phyloP scores from a whole-genome alignment of 1,284 basidiomycete species.

The Microbotryum violaceum region DNA sequence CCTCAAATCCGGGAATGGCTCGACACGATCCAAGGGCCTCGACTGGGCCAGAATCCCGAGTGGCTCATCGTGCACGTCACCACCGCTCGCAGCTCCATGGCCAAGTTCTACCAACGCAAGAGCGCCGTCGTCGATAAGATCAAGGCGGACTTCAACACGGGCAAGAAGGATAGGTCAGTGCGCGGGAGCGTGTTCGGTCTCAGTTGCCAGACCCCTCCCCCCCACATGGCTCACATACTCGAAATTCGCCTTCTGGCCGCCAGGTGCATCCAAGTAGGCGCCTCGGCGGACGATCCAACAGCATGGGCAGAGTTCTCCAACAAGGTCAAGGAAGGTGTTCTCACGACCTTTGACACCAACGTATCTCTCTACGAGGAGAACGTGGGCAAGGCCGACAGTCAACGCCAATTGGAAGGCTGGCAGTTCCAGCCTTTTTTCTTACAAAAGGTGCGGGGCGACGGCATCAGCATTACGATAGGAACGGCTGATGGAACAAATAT shows the following conservation, averaged over 20 bases:
- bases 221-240: neutral
- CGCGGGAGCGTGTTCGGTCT: neutral
- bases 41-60: conserved; percentile 50
- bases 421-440: conserved; percentile 95
- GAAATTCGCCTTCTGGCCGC: conserved; percentile 28
- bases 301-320: conserved; percentile 82
- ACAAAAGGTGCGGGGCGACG: conserved; percentile 58
- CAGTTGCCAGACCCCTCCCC: too few relatives aligned
- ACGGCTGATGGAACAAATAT: too few relatives aligned
- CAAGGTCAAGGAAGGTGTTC: conserved; percentile 80
- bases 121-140: conserved; percentile 82
- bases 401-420: conserved; percentile 85
- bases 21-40: conserved; percentile 55
- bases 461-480: too few relatives aligned
- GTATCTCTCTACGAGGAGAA: conserved; percentile 77
- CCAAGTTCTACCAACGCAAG: conserved; percentile 70
- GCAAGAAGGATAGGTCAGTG: conserved; percentile 74
- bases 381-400: conserved; percentile 72
- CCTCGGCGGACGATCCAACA: conserved; percentile 57
- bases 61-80: conserved; percentile 83
- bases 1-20: conserved; percentile 91
- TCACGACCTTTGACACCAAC: conserved; percentile 71
- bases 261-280: conserved; percentile 66
- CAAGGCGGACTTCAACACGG: conserved; percentile 81
- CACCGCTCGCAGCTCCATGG: conserved; percentile 36